These are phyloP conservation scores for Cordia subcordata DNA, from an alignment of 257 asterid genomes.

Conservation along the genomic window DNA sequence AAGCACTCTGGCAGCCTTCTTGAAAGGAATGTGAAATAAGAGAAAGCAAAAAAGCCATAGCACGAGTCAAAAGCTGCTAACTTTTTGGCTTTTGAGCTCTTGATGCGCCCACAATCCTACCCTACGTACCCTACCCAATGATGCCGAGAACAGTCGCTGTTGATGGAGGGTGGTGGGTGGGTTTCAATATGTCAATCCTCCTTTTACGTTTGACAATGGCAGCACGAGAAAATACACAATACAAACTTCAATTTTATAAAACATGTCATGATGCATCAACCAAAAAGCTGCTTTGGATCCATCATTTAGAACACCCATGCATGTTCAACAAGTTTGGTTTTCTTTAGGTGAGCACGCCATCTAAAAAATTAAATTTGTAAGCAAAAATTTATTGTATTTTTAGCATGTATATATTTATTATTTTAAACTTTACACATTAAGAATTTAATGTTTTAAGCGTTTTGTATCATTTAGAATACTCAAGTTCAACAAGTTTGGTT, in stretches of 20 bases:
- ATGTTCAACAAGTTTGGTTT: too few relatives aligned
- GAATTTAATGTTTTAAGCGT: too few relatives aligned
- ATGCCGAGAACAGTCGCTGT: slow-evolving; percentile 1
- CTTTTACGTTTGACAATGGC: background rate
- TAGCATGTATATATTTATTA: too few relatives aligned
- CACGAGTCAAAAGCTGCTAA: slow-evolving; percentile 22
- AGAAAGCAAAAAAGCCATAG: slow-evolving; percentile 5
- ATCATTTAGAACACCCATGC: too few relatives aligned
- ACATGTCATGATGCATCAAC: background rate
- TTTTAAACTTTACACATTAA: too few relatives aligned
- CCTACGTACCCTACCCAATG: background rate
- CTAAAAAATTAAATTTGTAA: too few relatives aligned
- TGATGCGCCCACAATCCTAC: slow-evolving; percentile 21
- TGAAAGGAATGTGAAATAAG: slow-evolving; percentile 13
- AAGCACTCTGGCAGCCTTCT: slow-evolving; percentile 11
- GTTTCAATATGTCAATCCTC: background rate
- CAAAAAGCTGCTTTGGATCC: background rate
- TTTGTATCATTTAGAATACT: too few relatives aligned
- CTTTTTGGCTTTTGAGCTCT: slow-evolving; percentile 21
- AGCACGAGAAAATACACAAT: background rate
- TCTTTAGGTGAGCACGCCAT: too few relatives aligned
- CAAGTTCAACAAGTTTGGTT: too few relatives aligned
- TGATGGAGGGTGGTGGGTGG: background rate
- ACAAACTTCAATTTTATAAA: background rate
- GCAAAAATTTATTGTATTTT: too few relatives aligned